Percentiles rank a stretch among this genome's conserved stretches.
Conservation (phyloP, 306 rosid species). For the Prunus padus region DNA sequence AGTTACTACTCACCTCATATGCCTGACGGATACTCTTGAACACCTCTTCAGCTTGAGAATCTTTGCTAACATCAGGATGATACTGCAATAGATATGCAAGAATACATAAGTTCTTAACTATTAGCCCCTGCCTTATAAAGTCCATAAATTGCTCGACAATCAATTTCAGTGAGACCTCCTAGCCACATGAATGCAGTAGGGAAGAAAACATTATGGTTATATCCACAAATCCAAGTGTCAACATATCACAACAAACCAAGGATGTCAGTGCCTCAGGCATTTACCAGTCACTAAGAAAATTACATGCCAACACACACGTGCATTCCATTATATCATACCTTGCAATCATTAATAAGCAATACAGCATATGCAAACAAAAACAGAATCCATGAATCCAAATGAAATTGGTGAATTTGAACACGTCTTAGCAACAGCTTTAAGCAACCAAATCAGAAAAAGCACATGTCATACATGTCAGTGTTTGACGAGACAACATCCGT, state of each 20-base stretch:
- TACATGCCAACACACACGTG: neutral
- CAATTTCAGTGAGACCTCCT: neutral
- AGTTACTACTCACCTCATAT: slow-evolving; percentile 54
- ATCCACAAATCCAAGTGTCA: neutral
- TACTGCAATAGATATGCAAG: slow-evolving; percentile 50
- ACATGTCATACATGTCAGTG: neutral
- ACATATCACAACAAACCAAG: neutral
- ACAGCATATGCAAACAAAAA: neutral
- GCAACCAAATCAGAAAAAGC: neutral
- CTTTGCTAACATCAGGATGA: slow-evolving; percentile 93
- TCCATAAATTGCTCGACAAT: neutral
- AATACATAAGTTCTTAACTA: neutral
- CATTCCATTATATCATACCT: neutral
- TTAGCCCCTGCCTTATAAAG: neutral
- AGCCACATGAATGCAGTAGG: neutral
- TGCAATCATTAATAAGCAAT: neutral
- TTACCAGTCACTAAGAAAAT: neutral
- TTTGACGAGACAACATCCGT: neutral
- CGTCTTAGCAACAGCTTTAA: neutral
- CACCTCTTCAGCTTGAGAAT: slow-evolving; percentile 59
- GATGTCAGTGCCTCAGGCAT: neutral
- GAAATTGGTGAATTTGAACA: neutral
- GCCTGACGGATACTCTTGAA: slow-evolving; percentile 79
- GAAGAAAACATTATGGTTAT: neutral
- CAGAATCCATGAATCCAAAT: neutral